Evolutionary conservation across 192 early-diverging fungal species (phyloP), one percentile per base, ranked within the genome.

Genomic region (Cladochytrium replicatum): DNA sequence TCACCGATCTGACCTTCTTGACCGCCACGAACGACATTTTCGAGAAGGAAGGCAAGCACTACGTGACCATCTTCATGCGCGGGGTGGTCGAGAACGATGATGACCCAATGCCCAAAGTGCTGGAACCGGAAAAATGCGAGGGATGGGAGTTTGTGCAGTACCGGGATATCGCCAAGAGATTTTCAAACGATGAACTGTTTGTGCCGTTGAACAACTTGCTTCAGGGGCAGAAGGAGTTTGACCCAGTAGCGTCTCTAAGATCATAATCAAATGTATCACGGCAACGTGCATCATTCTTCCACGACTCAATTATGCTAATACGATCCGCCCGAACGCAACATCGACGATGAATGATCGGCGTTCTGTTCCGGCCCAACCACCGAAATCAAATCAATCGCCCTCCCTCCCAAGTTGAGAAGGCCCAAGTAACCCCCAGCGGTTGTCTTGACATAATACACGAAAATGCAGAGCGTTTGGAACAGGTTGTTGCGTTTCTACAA

Each of bases 1-100:
- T 76, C 6, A 22, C 46, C 0, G 48, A 49, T 0, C 43, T 46
- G 3, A 58, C 60, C 26, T 70, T 73, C 43, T 41, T 64, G 47
- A 61, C 75, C 2, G 68, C 73, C 40, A 68, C 65, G 28, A 80
- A 80, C 51, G 65, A 72, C 42, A 51, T 64, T 23, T 73, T 78
- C 69, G 28, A 57, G 25, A 30, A 38, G 1, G 66, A 74, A 24
- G 47, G 57, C 17, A 64, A 61, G 29, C 77, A 80, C 58, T 80
- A 80, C 47, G 67, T 78, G 15, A 75, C 75, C 2, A 55, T 78
- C 26, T 80, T 80, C 50, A 51, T 80, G 51, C 26, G 57, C 11
- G 64, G 49, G 15, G 45, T 56, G 9, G 62, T 66, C 9, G n/a
- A n/a, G n/a, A 26, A 45, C 9, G 54, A 65, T 22, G 37, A 27